Percentiles rank a stretch among this genome's conserved stretches.
Conservation (phyloP, 108 stramenopile genomes). For the Skeletonema costatum region DNA sequence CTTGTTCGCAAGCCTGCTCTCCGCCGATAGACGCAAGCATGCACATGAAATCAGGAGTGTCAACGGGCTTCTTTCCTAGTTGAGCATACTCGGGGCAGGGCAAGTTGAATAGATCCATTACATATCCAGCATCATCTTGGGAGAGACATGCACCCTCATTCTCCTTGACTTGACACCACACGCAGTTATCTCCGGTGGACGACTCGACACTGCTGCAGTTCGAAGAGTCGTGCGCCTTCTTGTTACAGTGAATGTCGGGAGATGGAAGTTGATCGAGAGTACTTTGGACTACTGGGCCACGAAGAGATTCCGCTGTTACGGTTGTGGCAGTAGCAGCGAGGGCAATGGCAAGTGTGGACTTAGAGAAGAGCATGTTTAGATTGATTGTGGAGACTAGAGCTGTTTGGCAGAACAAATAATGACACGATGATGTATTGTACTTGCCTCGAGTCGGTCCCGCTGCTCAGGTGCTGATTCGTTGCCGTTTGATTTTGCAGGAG, state of each 20-base stretch:
- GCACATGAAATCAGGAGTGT: constrained; percentile 40
- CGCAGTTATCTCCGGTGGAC: background rate
- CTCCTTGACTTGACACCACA: constrained; percentile 2
- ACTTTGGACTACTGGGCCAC: background rate
- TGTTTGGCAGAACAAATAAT: too few relatives aligned
- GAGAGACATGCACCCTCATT: background rate
- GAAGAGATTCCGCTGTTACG: background rate
- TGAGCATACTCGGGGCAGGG: background rate
- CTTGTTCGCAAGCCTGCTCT: constrained; percentile 14
- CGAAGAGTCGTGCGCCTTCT: background rate
- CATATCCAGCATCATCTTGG: background rate
- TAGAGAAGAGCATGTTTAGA: background rate
- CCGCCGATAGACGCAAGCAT: constrained; percentile 26
- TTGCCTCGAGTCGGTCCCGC: too few relatives aligned
- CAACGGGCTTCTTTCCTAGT: background rate
- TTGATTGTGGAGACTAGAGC: background rate
- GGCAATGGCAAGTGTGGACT: background rate
- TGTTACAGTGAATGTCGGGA: background rate
- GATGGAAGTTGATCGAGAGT: background rate
- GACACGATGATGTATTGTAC: too few relatives aligned
- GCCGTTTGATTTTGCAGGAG: background rate
- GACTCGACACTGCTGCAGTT: background rate
- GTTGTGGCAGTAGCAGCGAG: background rate
- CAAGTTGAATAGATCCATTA: background rate
- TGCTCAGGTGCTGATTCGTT: too few relatives aligned